These are phyloP conservation scores for Penicillium sp. DNA, from an alignment of 2,329 filamentous ascomycete genomes.

Conservation along the genomic window DNA sequence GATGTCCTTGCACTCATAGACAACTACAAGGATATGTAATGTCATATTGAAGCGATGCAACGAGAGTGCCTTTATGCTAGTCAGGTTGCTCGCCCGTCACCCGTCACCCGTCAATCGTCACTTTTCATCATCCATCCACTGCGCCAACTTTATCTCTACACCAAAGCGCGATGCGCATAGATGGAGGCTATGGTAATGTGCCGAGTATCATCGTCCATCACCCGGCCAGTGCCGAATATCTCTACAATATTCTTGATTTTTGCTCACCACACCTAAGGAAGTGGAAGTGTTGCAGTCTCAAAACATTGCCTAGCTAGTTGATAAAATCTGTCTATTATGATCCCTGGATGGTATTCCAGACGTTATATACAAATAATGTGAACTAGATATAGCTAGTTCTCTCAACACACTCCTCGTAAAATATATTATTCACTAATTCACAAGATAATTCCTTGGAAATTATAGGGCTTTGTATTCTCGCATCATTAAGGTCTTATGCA, in stretches of 20 bases:
- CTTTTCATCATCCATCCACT: constrained; percentile 24
- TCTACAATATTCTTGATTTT: constrained; percentile 33
- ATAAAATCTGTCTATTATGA: too few species aligned
- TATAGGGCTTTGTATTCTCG: too few species aligned
- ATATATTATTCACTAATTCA: too few species aligned
- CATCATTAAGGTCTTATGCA: too few species aligned
- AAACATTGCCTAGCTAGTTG: too few species aligned
- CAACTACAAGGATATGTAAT: constrained; percentile 24
- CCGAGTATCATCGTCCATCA: constrained; percentile 26
- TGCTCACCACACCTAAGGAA: background rate
- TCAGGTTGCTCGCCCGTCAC: constrained; percentile 18
- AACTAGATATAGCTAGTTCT: too few species aligned
- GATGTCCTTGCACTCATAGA: background rate
- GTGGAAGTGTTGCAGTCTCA: too few species aligned
- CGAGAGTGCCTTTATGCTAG: constrained; percentile 20
- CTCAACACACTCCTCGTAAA: too few species aligned
- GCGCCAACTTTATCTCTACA: constrained; percentile 16
- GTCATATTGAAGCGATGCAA: constrained; percentile 22
- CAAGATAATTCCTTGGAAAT: too few species aligned
- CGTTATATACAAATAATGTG: too few species aligned
- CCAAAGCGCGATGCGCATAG: constrained; percentile 16
- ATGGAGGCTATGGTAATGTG: constrained; percentile 24
- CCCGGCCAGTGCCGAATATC: constrained; percentile 20
- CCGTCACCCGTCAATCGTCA: constrained; percentile 18
- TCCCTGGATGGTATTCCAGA: too few species aligned